Conservation (phyloP, 345 rosid species). For the Gossypium bickii region DNA sequence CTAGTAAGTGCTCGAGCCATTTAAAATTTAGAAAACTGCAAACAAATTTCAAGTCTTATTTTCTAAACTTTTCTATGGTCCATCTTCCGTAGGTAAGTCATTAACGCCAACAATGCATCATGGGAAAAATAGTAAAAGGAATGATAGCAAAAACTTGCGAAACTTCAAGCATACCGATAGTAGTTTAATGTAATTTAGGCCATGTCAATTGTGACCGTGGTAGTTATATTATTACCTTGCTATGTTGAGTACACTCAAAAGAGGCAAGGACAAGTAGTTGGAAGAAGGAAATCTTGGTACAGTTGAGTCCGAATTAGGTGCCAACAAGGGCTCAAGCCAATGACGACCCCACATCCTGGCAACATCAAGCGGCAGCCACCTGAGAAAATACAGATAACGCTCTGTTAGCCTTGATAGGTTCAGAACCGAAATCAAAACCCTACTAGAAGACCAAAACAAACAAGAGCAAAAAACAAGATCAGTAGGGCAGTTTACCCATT, state of each 20-base stretch:
- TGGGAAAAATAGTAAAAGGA: too few relatives aligned
- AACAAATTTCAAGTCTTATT: too few relatives aligned
- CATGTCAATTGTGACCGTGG: not conserved
- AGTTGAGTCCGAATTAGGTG: constrained; percentile 60
- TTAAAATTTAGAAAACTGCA: too few relatives aligned
- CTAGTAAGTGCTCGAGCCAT: too few relatives aligned
- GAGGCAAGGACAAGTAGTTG: constrained; percentile 80
- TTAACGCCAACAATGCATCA: too few relatives aligned
- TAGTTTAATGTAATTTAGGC: not conserved
- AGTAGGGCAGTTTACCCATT: constrained; percentile 62
- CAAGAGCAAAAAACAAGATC: constrained; percentile 10
- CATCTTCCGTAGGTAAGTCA: too few relatives aligned
- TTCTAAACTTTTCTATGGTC: too few relatives aligned
- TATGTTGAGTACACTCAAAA: constrained; percentile 78
- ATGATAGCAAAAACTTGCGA: too few relatives aligned
- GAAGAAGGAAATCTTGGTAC: constrained; percentile 77
- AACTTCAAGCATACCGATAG: too few relatives aligned
- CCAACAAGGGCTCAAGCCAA: constrained; percentile 87
- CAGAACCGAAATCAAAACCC: not conserved
- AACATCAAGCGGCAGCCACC: constrained; percentile 97
- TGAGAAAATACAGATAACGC: constrained; percentile 27
- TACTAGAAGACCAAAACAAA: not conserved
- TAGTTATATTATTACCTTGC: constrained; percentile 59
- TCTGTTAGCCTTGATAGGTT: not conserved
- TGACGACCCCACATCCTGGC: constrained; percentile 99